phyloP scores from a whole-genome alignment of 2,329 filamentous ascomycete species.

The Stemphylium lycopersici region DNA sequence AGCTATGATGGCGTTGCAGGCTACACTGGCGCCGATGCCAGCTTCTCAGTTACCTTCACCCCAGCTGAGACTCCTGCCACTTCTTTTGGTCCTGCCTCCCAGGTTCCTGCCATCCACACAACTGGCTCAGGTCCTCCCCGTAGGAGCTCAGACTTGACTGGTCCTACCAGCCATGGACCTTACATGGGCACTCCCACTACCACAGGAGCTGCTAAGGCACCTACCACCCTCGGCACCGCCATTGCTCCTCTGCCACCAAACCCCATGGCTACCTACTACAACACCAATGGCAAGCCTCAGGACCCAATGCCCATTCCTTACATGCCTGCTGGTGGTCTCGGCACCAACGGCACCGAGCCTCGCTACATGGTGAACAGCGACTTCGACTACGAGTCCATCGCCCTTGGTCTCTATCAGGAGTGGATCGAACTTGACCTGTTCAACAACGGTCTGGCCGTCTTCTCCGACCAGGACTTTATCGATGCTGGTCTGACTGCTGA shows the following conservation, averaged over 20 bases:
- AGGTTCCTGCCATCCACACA: slow-evolving; percentile 45
- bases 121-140: slow-evolving; percentile 51
- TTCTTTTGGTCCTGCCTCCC: slow-evolving; percentile 53
- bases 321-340: slow-evolving; percentile 71
- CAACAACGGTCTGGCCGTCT: slow-evolving; percentile 74
- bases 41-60: slow-evolving; percentile 46
- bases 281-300: slow-evolving; percentile 71
- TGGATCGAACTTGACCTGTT: slow-evolving; percentile 87
- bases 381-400: slow-evolving; percentile 81
- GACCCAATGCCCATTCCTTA: slow-evolving; percentile 73
- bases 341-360: slow-evolving; percentile 77
- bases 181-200: slow-evolving; percentile 71
- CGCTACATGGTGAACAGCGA: slow-evolving; percentile 80
- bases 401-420: slow-evolving; percentile 78
- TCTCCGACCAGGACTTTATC: slow-evolving; percentile 71
- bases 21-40: slow-evolving; percentile 54
- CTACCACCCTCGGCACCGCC: slow-evolving; percentile 60
- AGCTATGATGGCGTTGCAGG: slow-evolving; percentile 42
- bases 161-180: slow-evolving; percentile 71
- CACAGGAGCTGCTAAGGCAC: slow-evolving; percentile 69
- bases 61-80: slow-evolving; percentile 46
- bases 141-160: slow-evolving; percentile 57
- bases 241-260: slow-evolving; percentile 65
- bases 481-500: slow-evolving; percentile 70
- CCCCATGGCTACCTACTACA: slow-evolving; percentile 71